Evolutionary conservation across 106 monocot genomes (phyloP).

Genomic region (Allium sativum): DNA sequence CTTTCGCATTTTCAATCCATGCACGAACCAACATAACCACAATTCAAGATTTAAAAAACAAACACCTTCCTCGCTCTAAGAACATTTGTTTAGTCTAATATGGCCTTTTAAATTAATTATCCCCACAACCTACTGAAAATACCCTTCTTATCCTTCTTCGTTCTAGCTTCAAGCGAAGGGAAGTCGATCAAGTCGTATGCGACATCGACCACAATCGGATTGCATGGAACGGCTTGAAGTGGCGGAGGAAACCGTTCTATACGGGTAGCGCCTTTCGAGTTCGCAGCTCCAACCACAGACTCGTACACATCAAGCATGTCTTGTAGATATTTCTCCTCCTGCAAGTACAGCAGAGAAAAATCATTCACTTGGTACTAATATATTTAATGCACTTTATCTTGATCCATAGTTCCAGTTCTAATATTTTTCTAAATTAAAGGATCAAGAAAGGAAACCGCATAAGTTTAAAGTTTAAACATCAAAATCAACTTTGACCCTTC

Average conservation of each 20-base stretch:
- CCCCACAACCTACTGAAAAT: conserved; percentile 68
- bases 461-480: no score
- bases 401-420: no score
- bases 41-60: background rate
- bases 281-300: conserved; percentile 54
- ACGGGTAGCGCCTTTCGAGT: conserved; percentile 33
- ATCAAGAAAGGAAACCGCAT: no score
- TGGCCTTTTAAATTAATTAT: conserved; percentile 11
- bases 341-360: background rate
- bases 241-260: conserved; percentile 77
- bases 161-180: conserved; percentile 77
- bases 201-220: conserved; percentile 87
- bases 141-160: conserved; percentile 94
- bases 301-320: conserved; percentile 81
- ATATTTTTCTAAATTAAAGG: no score
- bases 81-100: background rate
- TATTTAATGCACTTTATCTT: no score
- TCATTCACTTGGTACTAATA: no score
- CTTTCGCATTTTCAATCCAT: no score
- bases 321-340: conserved; percentile 66
- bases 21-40: background rate
- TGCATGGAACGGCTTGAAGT: conserved; percentile 77
- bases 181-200: conserved; percentile 88
- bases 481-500: no score
- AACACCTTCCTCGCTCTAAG: background rate